Percentiles rank a stretch among this genome's conserved stretches.
Evolutionary conservation across 805 yeast genomes (phyloP).

Genomic region (Candida nemodendra): DNA sequence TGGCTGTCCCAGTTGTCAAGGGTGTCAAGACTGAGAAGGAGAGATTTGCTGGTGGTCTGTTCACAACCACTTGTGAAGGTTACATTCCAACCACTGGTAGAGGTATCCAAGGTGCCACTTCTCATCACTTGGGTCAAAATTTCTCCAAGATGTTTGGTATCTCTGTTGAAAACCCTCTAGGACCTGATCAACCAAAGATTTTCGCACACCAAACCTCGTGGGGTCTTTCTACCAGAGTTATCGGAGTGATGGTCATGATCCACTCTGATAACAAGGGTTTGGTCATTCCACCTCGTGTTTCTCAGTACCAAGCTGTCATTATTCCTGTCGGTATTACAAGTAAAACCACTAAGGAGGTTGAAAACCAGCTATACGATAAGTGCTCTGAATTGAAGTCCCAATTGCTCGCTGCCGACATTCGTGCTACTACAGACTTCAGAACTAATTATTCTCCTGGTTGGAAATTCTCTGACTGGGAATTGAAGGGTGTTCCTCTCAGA

Average conservation of each 20-base stretch:
- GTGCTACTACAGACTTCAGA: conserved; percentile 84
- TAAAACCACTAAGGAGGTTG: conserved; percentile 76
- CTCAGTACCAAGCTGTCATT: conserved; percentile 87
- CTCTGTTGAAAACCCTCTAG: conserved; percentile 92
- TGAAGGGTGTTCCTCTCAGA: conserved; percentile 93
- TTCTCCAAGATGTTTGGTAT: conserved; percentile 98
- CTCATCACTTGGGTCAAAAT: conserved; percentile 97
- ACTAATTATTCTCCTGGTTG: conserved; percentile 97
- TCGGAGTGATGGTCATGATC: conserved; percentile 99
- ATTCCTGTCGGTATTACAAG: conserved; percentile 94
- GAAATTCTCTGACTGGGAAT: conserved; percentile 97
- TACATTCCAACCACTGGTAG: conserved; percentile 98
- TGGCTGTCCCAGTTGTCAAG: conserved; percentile 96
- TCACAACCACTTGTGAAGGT: conserved; percentile 95
- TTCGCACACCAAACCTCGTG: conserved; percentile 96
- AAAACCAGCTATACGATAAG: conserved; percentile 64
- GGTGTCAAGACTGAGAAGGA: conserved; percentile 97
- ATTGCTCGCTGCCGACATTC: conserved; percentile 60
- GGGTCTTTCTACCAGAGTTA: conserved; percentile 98
- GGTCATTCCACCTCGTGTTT: conserved; percentile 95
- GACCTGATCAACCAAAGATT: conserved; percentile 78
- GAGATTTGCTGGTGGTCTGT: conserved; percentile 96
- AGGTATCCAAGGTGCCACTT: conserved; percentile 99
- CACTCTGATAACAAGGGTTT: conserved; percentile 98
- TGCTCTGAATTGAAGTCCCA: conserved; percentile 66